Conservation (phyloP, 2,329 filamentous ascomycete genomes). For the Cryphonectria carpinicola region DNA sequence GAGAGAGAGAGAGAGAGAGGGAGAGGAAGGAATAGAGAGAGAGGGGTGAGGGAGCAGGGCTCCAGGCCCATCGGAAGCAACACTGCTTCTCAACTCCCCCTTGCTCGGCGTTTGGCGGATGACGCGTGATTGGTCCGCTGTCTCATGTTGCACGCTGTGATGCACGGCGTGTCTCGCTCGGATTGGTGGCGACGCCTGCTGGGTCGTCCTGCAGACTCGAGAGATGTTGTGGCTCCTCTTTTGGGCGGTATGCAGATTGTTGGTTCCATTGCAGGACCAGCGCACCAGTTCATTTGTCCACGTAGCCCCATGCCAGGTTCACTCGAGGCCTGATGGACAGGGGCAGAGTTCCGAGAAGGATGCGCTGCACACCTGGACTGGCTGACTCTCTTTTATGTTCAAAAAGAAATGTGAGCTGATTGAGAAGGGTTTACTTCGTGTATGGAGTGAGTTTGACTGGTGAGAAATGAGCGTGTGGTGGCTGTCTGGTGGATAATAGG, state of each 20-base stretch:
- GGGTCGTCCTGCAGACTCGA: no score
- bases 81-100: background rate
- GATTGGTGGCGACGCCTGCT: background rate
- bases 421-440: background rate
- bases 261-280: background rate
- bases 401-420: background rate
- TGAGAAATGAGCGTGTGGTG: background rate
- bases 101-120: background rate
- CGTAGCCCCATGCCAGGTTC: background rate
- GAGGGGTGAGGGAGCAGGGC: background rate
- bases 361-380: background rate
- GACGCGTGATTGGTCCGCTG: background rate
- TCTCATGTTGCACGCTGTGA: background rate
- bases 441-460: background rate
- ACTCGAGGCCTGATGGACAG: background rate
- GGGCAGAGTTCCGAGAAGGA: background rate
- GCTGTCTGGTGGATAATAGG: background rate
- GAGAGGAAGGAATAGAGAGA: background rate
- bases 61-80: background rate
- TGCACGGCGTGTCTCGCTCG: background rate
- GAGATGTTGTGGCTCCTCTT: background rate
- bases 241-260: background rate
- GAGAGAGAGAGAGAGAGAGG: background rate
- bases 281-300: slow-evolving; percentile 4
- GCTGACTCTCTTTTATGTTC: background rate